Conservation (phyloP, 176 grass and related monocot genomes). For the Paspalum vaginatum region DNA sequence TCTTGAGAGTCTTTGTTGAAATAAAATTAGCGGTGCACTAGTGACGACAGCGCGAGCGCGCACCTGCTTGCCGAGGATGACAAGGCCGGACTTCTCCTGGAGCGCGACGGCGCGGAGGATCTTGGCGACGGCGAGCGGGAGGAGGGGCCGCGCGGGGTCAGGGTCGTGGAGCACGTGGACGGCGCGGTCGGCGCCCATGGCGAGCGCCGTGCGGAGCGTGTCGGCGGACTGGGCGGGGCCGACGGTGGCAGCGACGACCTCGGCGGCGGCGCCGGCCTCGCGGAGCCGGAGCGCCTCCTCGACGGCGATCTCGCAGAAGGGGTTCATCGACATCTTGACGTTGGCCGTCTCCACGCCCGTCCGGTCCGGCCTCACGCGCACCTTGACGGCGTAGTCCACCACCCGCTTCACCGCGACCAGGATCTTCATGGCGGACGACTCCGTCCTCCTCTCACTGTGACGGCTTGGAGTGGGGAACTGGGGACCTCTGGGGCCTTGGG, state of each 20-base stretch:
- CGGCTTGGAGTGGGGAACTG: background rate
- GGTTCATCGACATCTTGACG: conserved; percentile 99
- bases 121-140: conserved; percentile 83
- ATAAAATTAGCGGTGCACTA: background rate
- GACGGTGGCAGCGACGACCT: conserved; percentile 82
- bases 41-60: background rate
- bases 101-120: conserved; percentile 70
- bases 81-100: conserved; percentile 62
- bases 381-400: conserved; percentile 94
- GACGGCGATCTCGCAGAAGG: conserved; percentile 94
- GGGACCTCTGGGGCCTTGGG: too few relatives aligned
- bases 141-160: conserved; percentile 51
- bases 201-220: conserved; percentile 91
- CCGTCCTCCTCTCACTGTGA: too few relatives aligned
- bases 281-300: conserved; percentile 85
- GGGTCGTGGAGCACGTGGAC: conserved; percentile 70
- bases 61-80: conserved; percentile 96
- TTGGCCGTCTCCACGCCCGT: conserved; percentile 74
- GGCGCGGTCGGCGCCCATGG: conserved; percentile 95
- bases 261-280: conserved; percentile 61
- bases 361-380: conserved; percentile 76
- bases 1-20: background rate
- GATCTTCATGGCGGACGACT: conserved; percentile 65
- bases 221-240: conserved; percentile 72
- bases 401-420: conserved; percentile 90